Base-by-base conservation (phyloP, 208 protist species). In the Crithidia mellificae region DNA sequence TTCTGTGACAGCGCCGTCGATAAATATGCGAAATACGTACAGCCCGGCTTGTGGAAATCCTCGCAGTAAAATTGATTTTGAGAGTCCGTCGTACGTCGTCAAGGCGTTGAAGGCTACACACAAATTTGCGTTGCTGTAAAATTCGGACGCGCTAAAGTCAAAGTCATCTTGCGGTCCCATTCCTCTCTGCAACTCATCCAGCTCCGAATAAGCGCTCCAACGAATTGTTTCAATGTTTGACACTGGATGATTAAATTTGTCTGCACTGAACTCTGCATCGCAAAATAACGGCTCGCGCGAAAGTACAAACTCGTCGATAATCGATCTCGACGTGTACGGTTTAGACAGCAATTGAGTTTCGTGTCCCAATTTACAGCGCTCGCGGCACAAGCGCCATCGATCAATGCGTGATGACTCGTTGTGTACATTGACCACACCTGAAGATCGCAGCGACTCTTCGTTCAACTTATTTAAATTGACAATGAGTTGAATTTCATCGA, bases 61-160 rank as follows among this genome's bases (percentile, higher is more conserved):
- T 29, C 36, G 49, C 9, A 61, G 24, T 7, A 70, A 39, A 14
- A 70, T 25, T 3, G 57, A 52, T 20, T 70, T 63, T 24, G 47
- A 50, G 0, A 76, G 32, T 24, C 0, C 20, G 44, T 70, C 50
- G 34, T 76, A 70, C 24, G 53, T 41, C 4, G 46, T 63, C 2
- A 90, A 66, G 20, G 85, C 59, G 74, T 86, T 90, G 41, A 90
- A 64, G 29, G 77, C 74, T 12, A 80, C 80, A 34, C 80, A 86
- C 20, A 90, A 62, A 43, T 77, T 71, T 9, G 29, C 63, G 32
- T 81, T 84, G 57, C 86, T 76, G 55, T 82, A 84, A 54, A 80
- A 74, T 20, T 20, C 22, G 25, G 84, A 86, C 59, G 54, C 41
- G 14, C 3, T 17, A 24, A 76, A 76, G 12, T 24, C 34, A 4